Conservation (phyloP, 176 grass and related monocot genomes). For the Musa itinerans region DNA sequence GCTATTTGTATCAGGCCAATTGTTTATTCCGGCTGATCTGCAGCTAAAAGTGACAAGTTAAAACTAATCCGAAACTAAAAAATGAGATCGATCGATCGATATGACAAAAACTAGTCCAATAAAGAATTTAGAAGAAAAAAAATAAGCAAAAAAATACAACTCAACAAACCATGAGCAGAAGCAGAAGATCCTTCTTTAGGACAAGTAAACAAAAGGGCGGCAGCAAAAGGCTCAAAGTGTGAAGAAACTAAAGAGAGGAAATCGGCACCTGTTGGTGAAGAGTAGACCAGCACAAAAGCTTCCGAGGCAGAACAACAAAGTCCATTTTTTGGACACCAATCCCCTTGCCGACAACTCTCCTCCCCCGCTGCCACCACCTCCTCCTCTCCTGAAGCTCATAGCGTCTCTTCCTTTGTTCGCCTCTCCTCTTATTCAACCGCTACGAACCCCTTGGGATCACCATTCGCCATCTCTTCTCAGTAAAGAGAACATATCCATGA, state of each 20-base stretch:
- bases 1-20: too few species aligned
- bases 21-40: too few species aligned
- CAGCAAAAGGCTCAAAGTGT: not conserved
- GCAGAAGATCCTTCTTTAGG: not conserved
- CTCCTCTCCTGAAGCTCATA: constrained; percentile 17
- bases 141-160: not conserved
- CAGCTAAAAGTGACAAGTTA: too few species aligned
- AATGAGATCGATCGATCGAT: too few species aligned
- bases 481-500: not conserved
- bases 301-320: constrained; percentile 15
- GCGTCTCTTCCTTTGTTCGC: not conserved
- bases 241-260: not conserved
- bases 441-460: not conserved
- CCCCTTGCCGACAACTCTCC: constrained; percentile 10
- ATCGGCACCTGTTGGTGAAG: constrained; percentile 19
- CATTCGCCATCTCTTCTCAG: not conserved
- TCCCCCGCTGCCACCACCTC: not conserved
- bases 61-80: too few species aligned
- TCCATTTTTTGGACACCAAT: constrained; percentile 11
- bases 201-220: not conserved
- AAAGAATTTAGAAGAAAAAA: too few species aligned
- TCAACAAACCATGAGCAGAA: not conserved
- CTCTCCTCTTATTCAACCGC: not conserved
- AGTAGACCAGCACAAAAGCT: constrained; percentile 23
- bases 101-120: too few species aligned